Conservation (phyloP, 805 yeast species). For the Kodamaea laetipori region DNA sequence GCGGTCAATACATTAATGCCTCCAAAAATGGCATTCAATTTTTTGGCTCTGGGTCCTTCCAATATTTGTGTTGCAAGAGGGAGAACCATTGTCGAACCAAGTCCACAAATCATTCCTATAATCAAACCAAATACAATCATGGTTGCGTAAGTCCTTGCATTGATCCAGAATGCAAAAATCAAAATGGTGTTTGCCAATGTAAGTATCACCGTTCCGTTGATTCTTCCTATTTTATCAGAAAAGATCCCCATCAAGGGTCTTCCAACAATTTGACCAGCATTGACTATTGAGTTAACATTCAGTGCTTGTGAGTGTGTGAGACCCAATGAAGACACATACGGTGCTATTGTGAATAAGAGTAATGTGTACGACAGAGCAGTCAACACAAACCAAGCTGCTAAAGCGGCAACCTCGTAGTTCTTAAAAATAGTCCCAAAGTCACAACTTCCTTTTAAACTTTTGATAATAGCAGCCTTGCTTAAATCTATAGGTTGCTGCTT, state of each 20-base stretch:
- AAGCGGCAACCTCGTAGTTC: slow-evolving; percentile 21
- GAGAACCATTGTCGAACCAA: slow-evolving; percentile 24
- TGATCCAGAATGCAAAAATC: slow-evolving; percentile 40
- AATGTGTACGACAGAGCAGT: slow-evolving; percentile 40
- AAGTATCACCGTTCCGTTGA: slow-evolving; percentile 31
- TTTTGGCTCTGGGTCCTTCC: slow-evolving; percentile 13
- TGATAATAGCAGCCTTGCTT: slow-evolving; percentile 19
- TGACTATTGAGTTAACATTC: slow-evolving; percentile 36
- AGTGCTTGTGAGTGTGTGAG: slow-evolving; percentile 33
- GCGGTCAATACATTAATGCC: slow-evolving; percentile 35
- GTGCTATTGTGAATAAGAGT: slow-evolving; percentile 37
- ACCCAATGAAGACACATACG: slow-evolving; percentile 48
- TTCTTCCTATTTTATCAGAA: slow-evolving; percentile 51
- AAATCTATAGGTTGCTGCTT: too few species aligned
- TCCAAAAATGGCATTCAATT: slow-evolving; percentile 36
- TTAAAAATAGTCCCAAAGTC: slow-evolving; percentile 22
- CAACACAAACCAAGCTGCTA: slow-evolving; percentile 38
- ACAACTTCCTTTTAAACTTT: slow-evolving; percentile 30
- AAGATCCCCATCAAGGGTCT: slow-evolving; percentile 49
- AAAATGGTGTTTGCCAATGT: slow-evolving; percentile 27
- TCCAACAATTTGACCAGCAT: slow-evolving; percentile 50
- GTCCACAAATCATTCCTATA: slow-evolving; percentile 34
- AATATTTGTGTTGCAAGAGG: slow-evolving; percentile 3
- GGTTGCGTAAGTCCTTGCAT: slow-evolving; percentile 33
- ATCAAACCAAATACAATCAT: slow-evolving; percentile 32